A percentile compares a stretch with the other conserved stretches of the same genome.
phyloP scores from a whole-genome alignment of 2,329 filamentous ascomycete genomes.

The Exophiala sp. region DNA sequence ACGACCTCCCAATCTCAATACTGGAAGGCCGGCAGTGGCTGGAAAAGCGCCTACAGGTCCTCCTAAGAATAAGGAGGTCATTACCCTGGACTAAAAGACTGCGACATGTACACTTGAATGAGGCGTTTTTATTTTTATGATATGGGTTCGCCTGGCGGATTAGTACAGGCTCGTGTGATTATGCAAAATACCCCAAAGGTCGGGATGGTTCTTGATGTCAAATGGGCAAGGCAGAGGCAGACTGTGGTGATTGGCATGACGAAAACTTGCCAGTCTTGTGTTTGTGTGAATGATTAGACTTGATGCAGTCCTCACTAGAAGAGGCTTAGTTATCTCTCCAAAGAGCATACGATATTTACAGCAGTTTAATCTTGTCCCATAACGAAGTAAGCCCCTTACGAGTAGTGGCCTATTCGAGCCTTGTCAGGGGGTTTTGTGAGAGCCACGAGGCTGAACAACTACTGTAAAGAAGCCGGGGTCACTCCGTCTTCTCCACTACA shows the following conservation, averaged over 20 bases:
- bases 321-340: neutral
- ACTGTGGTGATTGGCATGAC: neutral
- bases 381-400: too few relatives aligned
- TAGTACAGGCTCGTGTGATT: neutral
- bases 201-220: neutral
- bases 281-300: constrained; percentile 1
- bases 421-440: too few relatives aligned
- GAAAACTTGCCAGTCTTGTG: neutral
- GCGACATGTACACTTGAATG: neutral
- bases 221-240: neutral
- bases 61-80: constrained; percentile 14
- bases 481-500: too few relatives aligned
- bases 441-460: too few relatives aligned
- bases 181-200: constrained; percentile 1
- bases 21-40: neutral
- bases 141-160: neutral
- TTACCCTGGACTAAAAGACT: constrained; percentile 14
- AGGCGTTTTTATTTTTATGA: neutral
- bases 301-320: neutral
- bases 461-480: too few relatives aligned
- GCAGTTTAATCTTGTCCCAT: too few relatives aligned
- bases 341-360: neutral
- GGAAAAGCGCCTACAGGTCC: constrained; percentile 6
- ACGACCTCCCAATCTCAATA: neutral
- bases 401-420: too few relatives aligned